Base-by-base conservation (phyloP, 148 eudicot species). In the Pharnaceum exiguum region DNA sequence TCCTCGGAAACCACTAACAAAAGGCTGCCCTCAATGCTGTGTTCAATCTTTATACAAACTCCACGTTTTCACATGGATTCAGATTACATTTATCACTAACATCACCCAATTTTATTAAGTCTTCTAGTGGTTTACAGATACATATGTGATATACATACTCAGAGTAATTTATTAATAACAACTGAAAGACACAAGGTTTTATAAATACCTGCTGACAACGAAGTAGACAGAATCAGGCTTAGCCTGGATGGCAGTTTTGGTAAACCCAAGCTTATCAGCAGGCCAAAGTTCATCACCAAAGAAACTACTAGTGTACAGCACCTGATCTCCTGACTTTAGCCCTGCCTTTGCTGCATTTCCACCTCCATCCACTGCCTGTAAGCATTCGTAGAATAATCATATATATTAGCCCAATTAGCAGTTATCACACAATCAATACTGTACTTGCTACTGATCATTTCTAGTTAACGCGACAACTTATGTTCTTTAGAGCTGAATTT, bases 211-310 rank as follows among this genome's bases (percentile, higher is more conserved):
- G 85, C 79, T 85, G 55, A 91, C 85, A 35, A 91, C 97, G 36
- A 91, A 91, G 82, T 91, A 91, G 38, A 91, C 84, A 42, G 96
- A 85, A 65, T 91, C 97, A 6, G 97, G 96, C 77, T 84, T 85
- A 33, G 97, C 96, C 58, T 91, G 87, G 60, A 91, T 87, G 44
- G 97, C 97, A 25, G 97, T 91, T 76, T 91, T 91, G 1, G 97
- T 87, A 55, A 91, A 91, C 7, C 97, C 96, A 18, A 91, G 88
- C 83, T 78, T 81, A 37, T 80, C 94, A 17, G 93, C 89, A 13
- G 89, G 93, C 89, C 89, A 93, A 24, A 93, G 88, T 40, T 93
- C 98, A 67, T 93, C 98, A n/a, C 98, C 98, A 53, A 93, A 93
- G 79, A 93, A 93, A 64, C 98, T 93, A 82, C 98, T 93, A 0